These are phyloP conservation scores for Leishmania guyanensis DNA, from an alignment of 208 protist genomes.

Conservation along the genomic window DNA sequence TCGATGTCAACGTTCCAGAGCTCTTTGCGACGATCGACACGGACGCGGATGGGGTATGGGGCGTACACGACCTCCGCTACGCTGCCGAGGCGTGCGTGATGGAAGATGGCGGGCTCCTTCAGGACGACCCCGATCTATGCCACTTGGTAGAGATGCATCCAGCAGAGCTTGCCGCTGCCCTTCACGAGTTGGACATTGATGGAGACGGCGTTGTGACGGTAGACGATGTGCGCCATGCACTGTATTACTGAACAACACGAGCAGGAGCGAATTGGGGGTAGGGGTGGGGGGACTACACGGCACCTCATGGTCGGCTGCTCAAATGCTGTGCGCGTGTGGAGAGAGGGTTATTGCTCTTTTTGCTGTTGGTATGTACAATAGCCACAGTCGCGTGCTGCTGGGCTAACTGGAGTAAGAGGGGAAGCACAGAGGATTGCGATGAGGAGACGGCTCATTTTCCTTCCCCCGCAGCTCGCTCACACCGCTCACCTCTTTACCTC, in stretches of 20 bases:
- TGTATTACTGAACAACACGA: conserved; percentile 26
- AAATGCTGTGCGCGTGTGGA: background rate
- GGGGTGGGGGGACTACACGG: background rate
- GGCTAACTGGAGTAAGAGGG: background rate
- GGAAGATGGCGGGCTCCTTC: conserved; percentile 38
- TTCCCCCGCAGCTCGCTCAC: background rate
- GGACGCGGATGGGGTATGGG: conserved; percentile 61
- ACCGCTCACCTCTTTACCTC: background rate
- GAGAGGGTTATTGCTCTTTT: too few species aligned
- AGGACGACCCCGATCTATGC: conserved; percentile 44
- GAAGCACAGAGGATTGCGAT: background rate
- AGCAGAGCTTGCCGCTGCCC: conserved; percentile 43
- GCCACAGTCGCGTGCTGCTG: background rate
- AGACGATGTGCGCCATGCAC: conserved; percentile 43
- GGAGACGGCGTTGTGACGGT: conserved; percentile 67
- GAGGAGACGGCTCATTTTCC: background rate
- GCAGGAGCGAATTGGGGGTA: background rate
- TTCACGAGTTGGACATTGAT: conserved; percentile 71
- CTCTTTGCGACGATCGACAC: conserved; percentile 55
- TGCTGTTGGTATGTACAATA: background rate
- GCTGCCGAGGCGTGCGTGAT: conserved; percentile 34
- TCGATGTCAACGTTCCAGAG: conserved; percentile 36
- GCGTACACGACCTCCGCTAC: conserved; percentile 46
- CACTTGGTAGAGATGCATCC: conserved; percentile 58
- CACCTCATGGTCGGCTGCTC: background rate